Base-by-base conservation (phyloP, 208 protist genomes). In the Leishmania mexicana region DNA sequence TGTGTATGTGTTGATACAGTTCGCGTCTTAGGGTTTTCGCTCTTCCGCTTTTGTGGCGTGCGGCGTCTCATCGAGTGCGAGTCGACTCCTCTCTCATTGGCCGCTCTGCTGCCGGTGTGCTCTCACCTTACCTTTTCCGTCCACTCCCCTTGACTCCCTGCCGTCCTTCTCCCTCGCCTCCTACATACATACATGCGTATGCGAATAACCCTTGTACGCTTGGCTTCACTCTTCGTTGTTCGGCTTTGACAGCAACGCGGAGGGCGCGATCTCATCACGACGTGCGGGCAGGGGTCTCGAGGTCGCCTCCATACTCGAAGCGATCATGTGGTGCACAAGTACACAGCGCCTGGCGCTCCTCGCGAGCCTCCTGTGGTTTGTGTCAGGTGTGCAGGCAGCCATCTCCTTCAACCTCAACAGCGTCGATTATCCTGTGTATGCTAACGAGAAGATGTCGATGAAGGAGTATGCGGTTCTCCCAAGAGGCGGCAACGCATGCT, bases 351-450 rank as follows among this genome's bases (percentile, higher is more conserved):
- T 72, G 47, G 57, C 40, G 54, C 76, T 85, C 3, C 42, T 76
- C 47, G 35, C 45, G 58, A 79, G 45, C 65, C 35, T 78, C 17
- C 42, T 75, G 71, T 78, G 62, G 13, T 19, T 76, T 6, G 31
- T 45, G 8, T 21, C 72, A 15, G 54, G 60, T 8, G 62, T 58
- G 53, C 45, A 81, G 28, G 86, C 76, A 1, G 82, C 73, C 40
- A 31, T 89, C 17, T 85, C 64, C 17, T 73, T 89, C 35, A 81
- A 42, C 4, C 86, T 89, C 40, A 13, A 76, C 62, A 76, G 74
- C 38, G 28, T n/a, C 7, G 80, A 85, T 76, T 85, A 81, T n/a
- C 31, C 64, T n/a, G 67, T 47, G 2, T 78, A 74, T 11, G 28
- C 19, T 4, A 42, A 85, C 40, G 42, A 60, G 19, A 47, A 68